phyloP scores from a whole-genome alignment of 495 filamentous ascomycete genomes.

The Daldinia vernicosa region DNA sequence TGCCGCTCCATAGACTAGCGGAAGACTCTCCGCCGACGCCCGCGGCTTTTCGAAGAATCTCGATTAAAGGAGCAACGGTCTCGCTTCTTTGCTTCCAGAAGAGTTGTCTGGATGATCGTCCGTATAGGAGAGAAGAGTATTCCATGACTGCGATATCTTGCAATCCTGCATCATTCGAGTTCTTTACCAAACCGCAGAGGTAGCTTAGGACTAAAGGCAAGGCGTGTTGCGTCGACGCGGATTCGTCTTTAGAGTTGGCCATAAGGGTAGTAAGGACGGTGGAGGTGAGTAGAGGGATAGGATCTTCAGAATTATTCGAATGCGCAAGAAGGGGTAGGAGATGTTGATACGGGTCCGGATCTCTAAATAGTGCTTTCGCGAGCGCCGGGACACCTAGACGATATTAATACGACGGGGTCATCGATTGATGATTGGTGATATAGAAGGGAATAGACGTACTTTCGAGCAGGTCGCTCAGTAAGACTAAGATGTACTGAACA shows the following conservation, averaged over 20 bases:
- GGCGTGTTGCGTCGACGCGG: conserved; percentile 67
- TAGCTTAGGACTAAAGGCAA: conserved; percentile 88
- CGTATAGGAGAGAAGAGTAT: conserved; percentile 87
- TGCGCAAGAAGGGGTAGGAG: conserved; percentile 86
- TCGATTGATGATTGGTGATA: neutral
- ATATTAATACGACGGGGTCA: conserved; percentile 22
- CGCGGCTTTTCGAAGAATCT: conserved; percentile 81
- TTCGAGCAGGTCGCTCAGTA: conserved; percentile 87
- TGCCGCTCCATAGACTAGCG: conserved; percentile 70
- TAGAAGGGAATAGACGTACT: conserved; percentile 59
- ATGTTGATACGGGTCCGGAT: conserved; percentile 81
- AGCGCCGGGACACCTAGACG: conserved; percentile 78
- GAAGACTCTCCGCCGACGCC: conserved; percentile 73
- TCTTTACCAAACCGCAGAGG: conserved; percentile 81
- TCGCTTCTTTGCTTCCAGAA: conserved; percentile 91
- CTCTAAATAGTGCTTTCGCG: conserved; percentile 74
- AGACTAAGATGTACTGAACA: conserved; percentile 91
- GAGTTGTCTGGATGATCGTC: conserved; percentile 73
- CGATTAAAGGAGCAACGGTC: conserved; percentile 81
- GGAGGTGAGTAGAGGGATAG: conserved; percentile 88
- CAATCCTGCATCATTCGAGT: conserved; percentile 79
- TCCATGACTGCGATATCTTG: conserved; percentile 96
- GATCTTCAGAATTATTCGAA: conserved; percentile 81
- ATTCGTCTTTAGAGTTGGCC: conserved; percentile 69
- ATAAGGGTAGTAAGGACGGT: conserved; percentile 86